Evolutionary conservation across 148 eudicot species (phyloP), one percentile per base, ranked within the genome.

Genomic region (Vaccinium myrtillus): DNA sequence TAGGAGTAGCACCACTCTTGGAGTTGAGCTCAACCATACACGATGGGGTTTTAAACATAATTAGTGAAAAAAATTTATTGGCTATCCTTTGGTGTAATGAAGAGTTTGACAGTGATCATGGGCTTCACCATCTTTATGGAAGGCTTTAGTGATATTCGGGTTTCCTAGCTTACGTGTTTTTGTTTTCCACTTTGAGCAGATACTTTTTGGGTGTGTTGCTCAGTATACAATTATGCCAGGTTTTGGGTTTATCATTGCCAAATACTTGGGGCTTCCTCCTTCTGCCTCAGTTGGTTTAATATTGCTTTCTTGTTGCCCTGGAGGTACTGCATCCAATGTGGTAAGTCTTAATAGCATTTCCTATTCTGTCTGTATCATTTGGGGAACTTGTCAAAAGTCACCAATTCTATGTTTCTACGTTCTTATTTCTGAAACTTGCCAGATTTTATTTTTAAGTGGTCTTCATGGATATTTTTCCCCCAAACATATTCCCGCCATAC

Each of bases 311-410:
- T 91, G 93, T 85, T 94, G 97, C 76, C 97, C 97, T 74, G 95
- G 95, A 32, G 97, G 97, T 81, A 94, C 97, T 0, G 97, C 95
- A 23, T 94, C 97, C 85, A 94, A 94, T 82, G 97, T 94, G 94
- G 97, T 92, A 87, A 88, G 92, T 12, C 18, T 69, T 69, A 13
- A 32, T 1, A 36, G 32, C 56, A 83, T 63, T 25, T 86, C 16
- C 39, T 86, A 65, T 14, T 51, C 67, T 46, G 46, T 70, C 43
- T 80, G 5, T 79, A 55, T 61, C 25, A 55, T 80, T 4, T 4
- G 71, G 27, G 11, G 23, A 80, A 39, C 50, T 2, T 59, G 69
- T 53, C 49, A 32, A 80, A 10, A 56, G 5, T 56, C 21, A 8
- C 82, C 15, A 19, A 10, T 16, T 43, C 23, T 32, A 16, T 15